Evolutionary conservation across 1,284 basidiomycete genomes (phyloP), one percentile per base, ranked within the genome.

Genomic region (Tremellales sp.): DNA sequence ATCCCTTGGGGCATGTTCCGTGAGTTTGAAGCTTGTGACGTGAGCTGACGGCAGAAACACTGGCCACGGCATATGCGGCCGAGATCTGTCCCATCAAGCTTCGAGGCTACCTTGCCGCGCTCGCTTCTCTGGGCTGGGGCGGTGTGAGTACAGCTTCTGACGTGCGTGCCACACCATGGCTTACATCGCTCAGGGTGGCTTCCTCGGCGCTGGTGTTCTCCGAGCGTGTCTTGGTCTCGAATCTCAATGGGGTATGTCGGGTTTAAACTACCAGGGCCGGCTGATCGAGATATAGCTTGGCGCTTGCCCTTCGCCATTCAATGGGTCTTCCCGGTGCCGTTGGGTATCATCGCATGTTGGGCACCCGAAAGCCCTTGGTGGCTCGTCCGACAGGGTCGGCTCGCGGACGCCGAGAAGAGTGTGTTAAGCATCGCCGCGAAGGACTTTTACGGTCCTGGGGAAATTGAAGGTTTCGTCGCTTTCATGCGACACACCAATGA

Each of bases 1-100:
- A 33, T 58, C 3, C 53, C 56, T 7, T 58, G 53, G 53, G 56
- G 56, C 7, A 46, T 54, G 3, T 58, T 55, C 46, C 51, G 24
- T 31, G n/a, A 27, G 33, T 50, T 45, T 17, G 27, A 22, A 15
- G 24, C 17, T 15, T 19, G 19, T 23, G 15, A 41, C 19, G 24
- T 24, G 5, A 15, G 42, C 42, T 43, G 23, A 43, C 42, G 11
- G 5, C 27, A 39, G 36, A 46, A n/a, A 57, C 46, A 26, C 55
- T 74, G 7, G 68, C 72, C 12, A 62, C 61, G 23, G 59, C 68
- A 10, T 76, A 75, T 54, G 75, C 75, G 12, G 61, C 75, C 24
- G 75, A 77, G 35, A 64, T 77, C 27, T 68, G 65, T 33, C 75
- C 75, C 2, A 62, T 74, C 36, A 54, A 62, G 4, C 64, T 77